Evolutionary conservation across 208 protist species (phyloP).

Genomic region (Leishmania lainsoni): DNA sequence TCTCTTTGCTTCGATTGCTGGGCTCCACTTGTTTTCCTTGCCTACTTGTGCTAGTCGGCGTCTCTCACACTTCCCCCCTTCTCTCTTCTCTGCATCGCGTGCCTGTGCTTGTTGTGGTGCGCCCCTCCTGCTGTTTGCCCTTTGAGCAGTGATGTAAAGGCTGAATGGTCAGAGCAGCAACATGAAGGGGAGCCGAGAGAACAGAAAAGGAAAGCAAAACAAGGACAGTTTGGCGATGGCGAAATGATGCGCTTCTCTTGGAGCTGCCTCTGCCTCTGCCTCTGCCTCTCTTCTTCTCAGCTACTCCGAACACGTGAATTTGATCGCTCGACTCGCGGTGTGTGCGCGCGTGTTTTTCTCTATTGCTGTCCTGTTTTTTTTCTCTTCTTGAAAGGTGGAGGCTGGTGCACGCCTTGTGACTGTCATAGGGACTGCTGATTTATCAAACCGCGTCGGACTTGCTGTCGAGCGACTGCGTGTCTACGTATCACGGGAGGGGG

Average conservation of each 20-base stretch:
- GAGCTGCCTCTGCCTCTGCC: neutral
- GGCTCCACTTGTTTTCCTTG: neutral
- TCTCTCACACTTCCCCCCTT: neutral
- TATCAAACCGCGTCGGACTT: neutral
- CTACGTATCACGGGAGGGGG: neutral
- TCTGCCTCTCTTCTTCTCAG: neutral
- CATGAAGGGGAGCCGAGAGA: neutral
- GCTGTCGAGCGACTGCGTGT: neutral
- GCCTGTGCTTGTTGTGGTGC: too few species aligned
- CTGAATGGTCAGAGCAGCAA: neutral
- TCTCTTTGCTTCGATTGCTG: neutral
- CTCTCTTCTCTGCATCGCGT: neutral
- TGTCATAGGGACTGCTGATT: neutral
- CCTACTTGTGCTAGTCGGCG: neutral
- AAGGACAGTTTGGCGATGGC: neutral
- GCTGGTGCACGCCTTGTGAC: neutral
- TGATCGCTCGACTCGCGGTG: neutral
- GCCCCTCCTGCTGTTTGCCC: neutral
- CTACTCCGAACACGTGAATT: neutral
- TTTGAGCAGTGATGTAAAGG: neutral
- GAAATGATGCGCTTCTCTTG: neutral
- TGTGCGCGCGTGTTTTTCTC: neutral
- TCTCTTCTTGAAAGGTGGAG: too few species aligned
- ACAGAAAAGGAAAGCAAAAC: neutral
- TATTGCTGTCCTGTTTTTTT: neutral